phyloP scores from a whole-genome alignment of 2,329 filamentous ascomycete species.

The Monosporascus sp. region DNA sequence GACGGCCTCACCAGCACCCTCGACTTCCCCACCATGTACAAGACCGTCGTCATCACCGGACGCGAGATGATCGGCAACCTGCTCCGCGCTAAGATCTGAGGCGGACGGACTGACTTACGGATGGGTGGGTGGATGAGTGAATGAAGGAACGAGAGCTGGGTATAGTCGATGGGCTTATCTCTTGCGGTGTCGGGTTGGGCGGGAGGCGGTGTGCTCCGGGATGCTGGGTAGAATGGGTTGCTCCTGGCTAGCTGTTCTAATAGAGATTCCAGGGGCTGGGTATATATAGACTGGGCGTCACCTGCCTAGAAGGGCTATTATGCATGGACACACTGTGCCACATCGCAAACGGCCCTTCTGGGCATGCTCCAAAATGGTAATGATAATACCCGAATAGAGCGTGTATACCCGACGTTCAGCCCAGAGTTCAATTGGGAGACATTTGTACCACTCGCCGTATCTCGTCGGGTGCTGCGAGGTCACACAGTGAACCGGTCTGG shows the following conservation, averaged over 20 bases:
- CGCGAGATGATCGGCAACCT: slow-evolving; percentile 73
- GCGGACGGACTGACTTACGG: not conserved
- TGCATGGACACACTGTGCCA: not conserved
- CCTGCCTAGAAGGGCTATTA: too few species aligned
- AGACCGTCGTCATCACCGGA: slow-evolving; percentile 68
- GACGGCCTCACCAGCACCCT: slow-evolving; percentile 76
- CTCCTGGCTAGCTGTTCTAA: too few species aligned
- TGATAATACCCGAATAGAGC: not conserved
- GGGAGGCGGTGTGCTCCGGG: not conserved
- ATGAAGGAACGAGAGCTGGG: not conserved
- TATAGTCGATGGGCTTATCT: too few species aligned
- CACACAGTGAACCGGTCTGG: too few species aligned
- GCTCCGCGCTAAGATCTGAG: slow-evolving; percentile 61
- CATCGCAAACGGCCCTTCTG: not conserved
- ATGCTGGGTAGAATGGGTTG: not conserved
- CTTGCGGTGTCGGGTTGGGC: too few species aligned
- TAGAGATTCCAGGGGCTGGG: too few species aligned
- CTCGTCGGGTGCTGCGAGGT: too few species aligned
- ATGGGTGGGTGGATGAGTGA: not conserved
- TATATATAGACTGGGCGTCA: too few species aligned
- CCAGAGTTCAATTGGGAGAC: not conserved
- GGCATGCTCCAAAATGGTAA: too few species aligned
- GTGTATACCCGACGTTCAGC: not conserved
- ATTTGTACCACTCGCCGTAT: not conserved
- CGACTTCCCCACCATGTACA: slow-evolving; percentile 80